Percentiles rank a stretch among this genome's conserved stretches.
These are phyloP conservation scores for Violaceomyces palustris DNA, from an alignment of 1,284 basidiomycete species.

Conservation along the genomic window DNA sequence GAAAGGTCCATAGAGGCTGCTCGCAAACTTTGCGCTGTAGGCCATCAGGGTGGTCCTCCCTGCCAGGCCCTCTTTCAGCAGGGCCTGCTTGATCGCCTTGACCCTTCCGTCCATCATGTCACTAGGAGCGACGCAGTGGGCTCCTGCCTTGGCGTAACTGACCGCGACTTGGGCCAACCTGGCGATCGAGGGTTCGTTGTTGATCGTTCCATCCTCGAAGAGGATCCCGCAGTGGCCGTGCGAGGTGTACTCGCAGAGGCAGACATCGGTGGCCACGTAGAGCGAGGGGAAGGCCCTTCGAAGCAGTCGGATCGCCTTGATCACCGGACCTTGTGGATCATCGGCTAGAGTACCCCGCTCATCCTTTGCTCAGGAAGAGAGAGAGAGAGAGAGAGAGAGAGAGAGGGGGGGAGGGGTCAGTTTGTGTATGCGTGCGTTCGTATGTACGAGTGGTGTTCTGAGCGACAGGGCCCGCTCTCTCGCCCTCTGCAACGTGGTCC, in stretches of 20 bases:
- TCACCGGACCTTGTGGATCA: constrained; percentile 83
- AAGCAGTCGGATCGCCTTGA: constrained; percentile 77
- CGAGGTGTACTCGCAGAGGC: constrained; percentile 98
- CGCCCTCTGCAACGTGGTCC: too few species aligned
- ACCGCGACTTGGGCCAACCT: constrained; percentile 89
- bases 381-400: background rate
- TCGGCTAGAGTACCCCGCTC: constrained; percentile 78
- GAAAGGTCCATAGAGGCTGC: constrained; percentile 94
- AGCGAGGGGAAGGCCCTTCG: constrained; percentile 67
- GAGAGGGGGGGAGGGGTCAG: background rate
- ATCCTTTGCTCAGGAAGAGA: constrained; percentile 64
- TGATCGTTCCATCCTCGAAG: constrained; percentile 67
- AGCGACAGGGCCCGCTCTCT: too few species aligned
- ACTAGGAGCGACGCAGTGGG: constrained; percentile 94
- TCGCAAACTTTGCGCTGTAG: constrained; percentile 98
- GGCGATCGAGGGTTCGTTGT: constrained; percentile 57
- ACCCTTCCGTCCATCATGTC: constrained; percentile 99
- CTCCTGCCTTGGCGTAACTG: constrained; percentile 86
- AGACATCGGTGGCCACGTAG: constrained; percentile 84
- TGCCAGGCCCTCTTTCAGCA: constrained; percentile 78
- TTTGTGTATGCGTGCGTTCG: background rate
- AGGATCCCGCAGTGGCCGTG: constrained; percentile 95
- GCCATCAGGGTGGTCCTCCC: constrained; percentile 74
- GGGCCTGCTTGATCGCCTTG: constrained; percentile 75
- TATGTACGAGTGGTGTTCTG: too few species aligned